phyloP scores from a whole-genome alignment of 345 rosid genomes.

The thale cress (Arabidopsis thaliana) region DNA sequence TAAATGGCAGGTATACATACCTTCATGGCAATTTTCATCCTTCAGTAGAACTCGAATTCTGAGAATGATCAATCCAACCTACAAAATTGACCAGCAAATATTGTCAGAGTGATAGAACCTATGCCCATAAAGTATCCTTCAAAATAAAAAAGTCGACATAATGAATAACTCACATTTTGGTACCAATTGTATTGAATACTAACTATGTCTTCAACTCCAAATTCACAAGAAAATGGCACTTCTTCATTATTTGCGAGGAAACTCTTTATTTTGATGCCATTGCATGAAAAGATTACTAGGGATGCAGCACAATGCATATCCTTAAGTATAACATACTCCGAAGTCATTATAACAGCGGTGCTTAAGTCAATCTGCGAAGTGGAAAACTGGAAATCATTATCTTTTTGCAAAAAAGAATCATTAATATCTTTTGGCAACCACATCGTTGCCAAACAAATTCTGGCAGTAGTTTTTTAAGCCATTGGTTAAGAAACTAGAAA shows the following conservation, averaged over 20 bases:
- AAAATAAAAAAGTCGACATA: conserved; percentile 14
- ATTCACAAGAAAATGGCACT: conserved; percentile 54
- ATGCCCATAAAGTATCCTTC: conserved; percentile 18
- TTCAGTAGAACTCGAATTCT: conserved; percentile 58
- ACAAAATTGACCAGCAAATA: conserved; percentile 37
- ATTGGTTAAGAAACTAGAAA: conserved; percentile 24
- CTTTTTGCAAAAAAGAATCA: too few species aligned
- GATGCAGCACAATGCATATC: conserved; percentile 53
- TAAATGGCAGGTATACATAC: conserved; percentile 24
- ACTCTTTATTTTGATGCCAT: conserved; percentile 60
- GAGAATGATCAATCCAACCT: conserved; percentile 66
- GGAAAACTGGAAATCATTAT: conserved; percentile 27
- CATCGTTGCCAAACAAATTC: too few species aligned
- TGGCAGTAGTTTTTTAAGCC: too few species aligned
- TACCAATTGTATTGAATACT: conserved; percentile 61
- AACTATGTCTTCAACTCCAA: conserved; percentile 74
- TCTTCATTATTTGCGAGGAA: conserved; percentile 45
- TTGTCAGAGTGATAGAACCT: background rate
- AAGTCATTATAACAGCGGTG: conserved; percentile 48
- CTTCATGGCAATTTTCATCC: conserved; percentile 49
- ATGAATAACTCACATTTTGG: conserved; percentile 64
- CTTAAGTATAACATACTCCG: conserved; percentile 69
- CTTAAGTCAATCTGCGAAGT: conserved; percentile 59
- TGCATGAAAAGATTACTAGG: conserved; percentile 59
- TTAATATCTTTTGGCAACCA: too few species aligned